Conservation (phyloP, 148 eudicot species). For the Fagopyrum tataricum region DNA sequence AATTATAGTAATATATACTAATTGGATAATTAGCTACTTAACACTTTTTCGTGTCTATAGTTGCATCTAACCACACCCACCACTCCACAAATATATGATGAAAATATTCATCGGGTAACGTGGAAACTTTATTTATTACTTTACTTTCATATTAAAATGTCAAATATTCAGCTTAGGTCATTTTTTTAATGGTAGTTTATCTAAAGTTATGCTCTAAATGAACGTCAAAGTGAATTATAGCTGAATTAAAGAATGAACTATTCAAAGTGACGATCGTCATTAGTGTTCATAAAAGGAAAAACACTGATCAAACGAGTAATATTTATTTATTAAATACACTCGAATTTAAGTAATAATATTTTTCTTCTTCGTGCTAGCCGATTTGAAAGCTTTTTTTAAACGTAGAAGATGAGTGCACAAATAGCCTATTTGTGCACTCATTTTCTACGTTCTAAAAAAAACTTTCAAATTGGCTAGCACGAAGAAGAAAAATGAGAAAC, state of each 20-base stretch:
- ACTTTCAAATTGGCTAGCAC: no score
- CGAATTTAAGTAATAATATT: no score
- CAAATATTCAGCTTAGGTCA: background rate
- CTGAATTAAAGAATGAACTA: background rate
- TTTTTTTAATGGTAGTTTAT: background rate
- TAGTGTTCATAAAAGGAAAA: background rate
- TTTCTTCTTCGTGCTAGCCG: no score
- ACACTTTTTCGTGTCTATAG: background rate
- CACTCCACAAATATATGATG: background rate
- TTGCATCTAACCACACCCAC: slow-evolving; percentile 9
- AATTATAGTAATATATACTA: background rate
- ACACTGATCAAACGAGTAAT: no score
- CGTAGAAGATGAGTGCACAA: no score
- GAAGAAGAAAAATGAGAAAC: no score
- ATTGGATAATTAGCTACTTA: background rate
- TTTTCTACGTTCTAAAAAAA: no score
- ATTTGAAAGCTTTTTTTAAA: no score
- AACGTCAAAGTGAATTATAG: no score
- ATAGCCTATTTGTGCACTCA: no score
- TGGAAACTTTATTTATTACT: background rate
- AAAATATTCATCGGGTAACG: background rate
- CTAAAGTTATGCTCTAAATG: background rate
- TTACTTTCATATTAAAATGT: background rate
- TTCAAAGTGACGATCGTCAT: background rate
- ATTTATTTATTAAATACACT: no score